Conservation (phyloP, 371 early-diverging fungal genomes). For the Phascolomyces articulosus region DNA sequence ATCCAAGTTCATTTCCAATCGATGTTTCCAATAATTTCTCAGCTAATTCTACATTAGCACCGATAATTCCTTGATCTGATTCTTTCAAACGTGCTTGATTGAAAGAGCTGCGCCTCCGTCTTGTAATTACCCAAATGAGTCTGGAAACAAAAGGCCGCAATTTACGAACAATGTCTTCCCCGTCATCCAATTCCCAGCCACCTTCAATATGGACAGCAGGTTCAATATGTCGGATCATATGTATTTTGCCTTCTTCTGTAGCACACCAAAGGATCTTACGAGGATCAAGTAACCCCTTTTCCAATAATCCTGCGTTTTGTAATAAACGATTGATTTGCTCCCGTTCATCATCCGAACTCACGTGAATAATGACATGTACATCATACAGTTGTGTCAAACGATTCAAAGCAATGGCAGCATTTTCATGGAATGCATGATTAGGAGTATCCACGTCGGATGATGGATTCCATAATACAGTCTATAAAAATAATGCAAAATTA, state of each 20-base stretch:
- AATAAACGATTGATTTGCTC: conserved; percentile 31
- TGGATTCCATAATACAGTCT: conserved; percentile 58
- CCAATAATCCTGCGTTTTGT: conserved; percentile 10
- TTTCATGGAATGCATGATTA: conserved; percentile 49
- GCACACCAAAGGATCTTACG: conserved; percentile 40
- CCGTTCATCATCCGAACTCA: conserved; percentile 43
- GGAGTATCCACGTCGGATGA: conserved; percentile 50
- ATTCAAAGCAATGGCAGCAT: conserved; percentile 28
- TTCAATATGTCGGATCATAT: conserved; percentile 53
- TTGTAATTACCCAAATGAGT: conserved; percentile 46
- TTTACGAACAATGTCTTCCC: conserved; percentile 47
- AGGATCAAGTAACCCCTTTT: conserved; percentile 7
- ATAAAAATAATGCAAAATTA: no score
- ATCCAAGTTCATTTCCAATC: conserved; percentile 37
- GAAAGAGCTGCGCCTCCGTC: conserved; percentile 37
- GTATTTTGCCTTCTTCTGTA: conserved; percentile 52
- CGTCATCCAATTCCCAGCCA: conserved; percentile 57
- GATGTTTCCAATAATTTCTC: conserved; percentile 44
- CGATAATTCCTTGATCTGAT: conserved; percentile 31
- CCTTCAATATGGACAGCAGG: conserved; percentile 54
- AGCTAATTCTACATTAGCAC: conserved; percentile 42
- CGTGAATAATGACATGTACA: conserved; percentile 44
- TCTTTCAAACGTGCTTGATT: conserved; percentile 28
- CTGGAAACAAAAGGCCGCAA: conserved; percentile 42
- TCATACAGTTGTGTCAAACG: conserved; percentile 37